Evolutionary conservation across 805 yeast genomes (phyloP).

Genomic region (Schwanniomyces vanrijiae): DNA sequence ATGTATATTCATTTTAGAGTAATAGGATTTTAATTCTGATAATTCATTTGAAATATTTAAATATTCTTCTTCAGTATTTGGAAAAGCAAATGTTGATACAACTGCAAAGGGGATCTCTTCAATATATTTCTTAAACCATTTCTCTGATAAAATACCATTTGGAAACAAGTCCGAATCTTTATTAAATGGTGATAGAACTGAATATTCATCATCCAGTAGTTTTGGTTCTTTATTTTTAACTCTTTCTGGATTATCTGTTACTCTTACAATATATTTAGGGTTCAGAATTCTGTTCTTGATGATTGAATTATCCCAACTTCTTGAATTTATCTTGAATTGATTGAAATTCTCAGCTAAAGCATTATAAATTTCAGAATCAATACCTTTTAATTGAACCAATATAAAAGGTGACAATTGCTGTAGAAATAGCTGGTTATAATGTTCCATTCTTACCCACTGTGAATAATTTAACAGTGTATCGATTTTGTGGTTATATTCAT

Average conservation of each 20-base stretch:
- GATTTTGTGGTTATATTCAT: background rate
- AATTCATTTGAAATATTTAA: constrained; percentile 14
- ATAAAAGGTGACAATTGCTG: constrained; percentile 39
- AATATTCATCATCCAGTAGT: constrained; percentile 17
- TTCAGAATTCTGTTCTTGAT: constrained; percentile 35
- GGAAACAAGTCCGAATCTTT: constrained; percentile 26
- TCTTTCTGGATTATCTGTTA: constrained; percentile 6
- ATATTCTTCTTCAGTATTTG: constrained; percentile 12
- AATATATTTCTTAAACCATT: constrained; percentile 38
- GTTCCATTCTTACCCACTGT: constrained; percentile 26
- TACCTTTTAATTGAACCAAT: constrained; percentile 11
- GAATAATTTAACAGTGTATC: background rate
- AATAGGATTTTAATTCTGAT: constrained; percentile 12
- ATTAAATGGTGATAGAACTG: constrained; percentile 38
- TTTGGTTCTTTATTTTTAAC: background rate
- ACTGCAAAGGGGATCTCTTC: constrained; percentile 31
- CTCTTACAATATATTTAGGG: constrained; percentile 27
- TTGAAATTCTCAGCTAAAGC: constrained; percentile 10
- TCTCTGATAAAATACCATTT: constrained; percentile 27
- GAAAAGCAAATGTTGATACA: constrained; percentile 19
- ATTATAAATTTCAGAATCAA: constrained; percentile 6
- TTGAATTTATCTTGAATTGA: constrained; percentile 17
- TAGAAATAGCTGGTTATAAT: constrained; percentile 23
- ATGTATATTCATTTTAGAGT: constrained; percentile 11
- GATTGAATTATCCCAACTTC: constrained; percentile 39